A percentile compares a stretch with the other conserved stretches of the same genome.
Conservation (phyloP, 192 early-diverging fungal genomes). For the Umbelopsis sp. region DNA sequence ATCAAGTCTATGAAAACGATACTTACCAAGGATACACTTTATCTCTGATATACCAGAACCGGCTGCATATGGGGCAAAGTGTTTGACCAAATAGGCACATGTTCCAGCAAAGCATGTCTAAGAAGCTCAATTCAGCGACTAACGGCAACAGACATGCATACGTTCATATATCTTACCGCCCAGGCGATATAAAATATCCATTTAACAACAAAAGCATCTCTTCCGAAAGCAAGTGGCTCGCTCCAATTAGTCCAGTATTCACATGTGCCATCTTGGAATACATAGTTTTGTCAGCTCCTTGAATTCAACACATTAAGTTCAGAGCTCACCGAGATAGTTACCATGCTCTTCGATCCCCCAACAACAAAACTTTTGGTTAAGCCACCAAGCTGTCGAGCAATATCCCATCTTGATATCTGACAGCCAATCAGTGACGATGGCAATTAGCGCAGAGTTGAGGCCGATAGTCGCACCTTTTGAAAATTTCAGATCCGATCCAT, state of each 20-base stretch:
- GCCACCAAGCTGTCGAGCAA: conserved; percentile 83
- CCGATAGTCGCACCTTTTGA: conserved; percentile 68
- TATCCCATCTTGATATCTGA: conserved; percentile 86
- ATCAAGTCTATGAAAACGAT: not conserved
- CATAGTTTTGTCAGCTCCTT: not conserved
- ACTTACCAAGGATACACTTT: conserved; percentile 72
- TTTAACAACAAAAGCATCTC: conserved; percentile 59
- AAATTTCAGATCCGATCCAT: not conserved
- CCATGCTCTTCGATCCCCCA: conserved; percentile 70
- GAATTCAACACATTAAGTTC: not conserved
- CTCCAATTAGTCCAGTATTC: conserved; percentile 77
- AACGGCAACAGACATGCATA: too few species aligned
- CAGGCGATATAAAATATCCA: conserved; percentile 78
- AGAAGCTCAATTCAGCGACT: too few species aligned
- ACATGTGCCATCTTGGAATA: conserved; percentile 60
- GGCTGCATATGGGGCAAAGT: conserved; percentile 87
- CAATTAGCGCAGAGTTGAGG: conserved; percentile 83
- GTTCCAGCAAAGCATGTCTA: conserved; percentile 70
- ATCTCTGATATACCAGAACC: conserved; percentile 95
- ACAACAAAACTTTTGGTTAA: conserved; percentile 94
- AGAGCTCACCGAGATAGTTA: conserved; percentile 14
- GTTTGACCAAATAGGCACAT: conserved; percentile 75
- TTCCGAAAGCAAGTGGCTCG: conserved; percentile 50
- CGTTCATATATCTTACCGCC: conserved; percentile 50
- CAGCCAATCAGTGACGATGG: conserved; percentile 89